Evolutionary conservation across 768 basidiomycete species (phyloP), one percentile per base, ranked within the genome.

Genomic region (Hericium coralloides): DNA sequence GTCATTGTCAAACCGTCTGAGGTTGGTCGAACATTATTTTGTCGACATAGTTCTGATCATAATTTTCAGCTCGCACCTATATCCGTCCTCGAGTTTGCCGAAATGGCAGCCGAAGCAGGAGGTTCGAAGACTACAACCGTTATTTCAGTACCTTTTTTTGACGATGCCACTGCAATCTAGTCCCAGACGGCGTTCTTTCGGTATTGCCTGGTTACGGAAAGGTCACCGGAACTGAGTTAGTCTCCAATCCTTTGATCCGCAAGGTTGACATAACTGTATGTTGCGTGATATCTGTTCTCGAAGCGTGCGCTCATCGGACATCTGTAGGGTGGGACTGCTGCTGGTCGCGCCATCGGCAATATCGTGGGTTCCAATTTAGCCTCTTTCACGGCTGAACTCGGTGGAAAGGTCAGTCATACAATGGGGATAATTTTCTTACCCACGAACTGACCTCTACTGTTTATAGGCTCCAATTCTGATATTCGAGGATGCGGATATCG

Each of bases 1-100:
- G 84, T 93, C 49, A 77, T 92, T 52, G 83, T 92, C 18, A 92
- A 92, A 63, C 87, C 89, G 1, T 89, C 89, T 47, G 88, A 92
- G 74, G 85, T 83, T 52, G 53, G 67, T 59, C 38, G 41, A 26
- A 20, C 8, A 26, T 18, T 2, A 22, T 47, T 18, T 2, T 12
- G 23, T 12, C 9, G 25, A 14, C 41, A 31, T 38, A 4, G 17
- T 38, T 25, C 22, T 23, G 4, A 43, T 23, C 22, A 45, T 43
- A 49, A 48, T 38, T 4, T 55, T 1, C 52, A 87, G 85, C 73
- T 87, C 25, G 89, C 92, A 9, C 92, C 92, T 1, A 76, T 92
- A 43, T 83, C 87, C 0, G 83, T 92, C 14, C 76, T 92, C 8
- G 84, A 91, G 68, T 89, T 94, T 64, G 83, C 81, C 2, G 73